Base-by-base conservation (phyloP, 805 yeast genomes). In the Candida anglica region DNA sequence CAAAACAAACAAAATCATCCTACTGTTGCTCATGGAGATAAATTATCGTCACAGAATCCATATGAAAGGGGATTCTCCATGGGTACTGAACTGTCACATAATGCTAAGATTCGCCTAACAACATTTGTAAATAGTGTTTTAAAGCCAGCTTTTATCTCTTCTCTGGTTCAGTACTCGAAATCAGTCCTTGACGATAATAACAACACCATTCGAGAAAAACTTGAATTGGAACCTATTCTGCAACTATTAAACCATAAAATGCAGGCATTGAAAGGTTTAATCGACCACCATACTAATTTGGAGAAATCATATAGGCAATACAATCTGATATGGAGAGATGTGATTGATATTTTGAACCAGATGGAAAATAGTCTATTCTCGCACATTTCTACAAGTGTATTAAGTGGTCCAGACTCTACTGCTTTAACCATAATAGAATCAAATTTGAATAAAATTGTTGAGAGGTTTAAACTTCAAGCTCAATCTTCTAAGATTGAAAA, bases 51-150 rank as follows among this genome's bases (percentile, higher is more conserved):
- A n/a, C n/a, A n/a, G n/a, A n/a, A n/a, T 3, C 56, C 71, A 1
- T 66, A 52, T 34, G 59, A 60, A 17, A 46, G 44, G 28, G 73
- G 73, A 5, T 65, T 46, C 33, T 52, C 47, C 6, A 52, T 44
- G 27, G 73, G 71, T 0, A 37, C 58, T 3, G 40, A 53, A 20
- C 59, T 51, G 40, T 51, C 66, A 5, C 45, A 36, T 4, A 37
- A 37, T 4, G 39, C 63, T 11, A 56, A 49, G 28, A 33, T 14
- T 3, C 44, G 44, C 23, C 27, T 55, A 2, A 23, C 28, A 15
- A 27, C 38, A 8, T 29, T 48, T 19, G 19, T 51, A 10, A 34
- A 42, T 6, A 17, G 27, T 5, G 9, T 48, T 9, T 19, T 36
- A 24, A 21, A 21, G 23, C 23, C 9, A 11, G 10, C 23, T 11